Evolutionary conservation across 345 rosid species (phyloP), one percentile per base, ranked within the genome.

Genomic region (Boechera stricta): DNA sequence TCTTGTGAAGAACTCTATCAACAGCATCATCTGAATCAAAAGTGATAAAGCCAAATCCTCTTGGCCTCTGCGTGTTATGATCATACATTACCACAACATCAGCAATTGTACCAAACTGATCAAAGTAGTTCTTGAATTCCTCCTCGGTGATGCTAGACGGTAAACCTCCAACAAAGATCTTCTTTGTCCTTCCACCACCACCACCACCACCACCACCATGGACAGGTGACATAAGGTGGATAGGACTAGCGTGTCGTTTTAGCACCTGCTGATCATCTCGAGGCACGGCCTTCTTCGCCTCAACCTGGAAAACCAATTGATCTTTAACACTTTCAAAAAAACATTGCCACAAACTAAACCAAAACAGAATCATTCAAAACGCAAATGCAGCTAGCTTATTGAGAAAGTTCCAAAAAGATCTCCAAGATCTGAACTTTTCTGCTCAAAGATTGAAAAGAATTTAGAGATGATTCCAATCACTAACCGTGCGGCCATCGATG

Each of bases 71-170:
- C 24, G 98, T 92, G 67, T 90, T 92, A 82, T 94, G 98, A 81
- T 94, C 98, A 78, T 92, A 92, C 98, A 94, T 94, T 41, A 94
- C 97, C 31, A 92, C 97, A 72, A 92, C 97, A 76, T 94, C 98
- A 32, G 87, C 85, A 69, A 90, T 85, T 18, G 71, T 79, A 73
- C 98, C 98, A 67, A 87, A 94, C 79, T 92, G 97, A 81, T 84
- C 96, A 72, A 93, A 93, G 86, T 93, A 91, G 73, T 60, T 84
- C 83, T 86, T 88, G 47, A 93, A 93, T 63, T 90, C 92, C 6
- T 79, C 76, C 61, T 86, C 88, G 0, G 91, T 90, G 56, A 91
- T 88, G 35, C 83, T 85, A 26, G 90, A 84, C 10, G 97, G 89
- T 79, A 93, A 85, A 51, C 98, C 98, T 60, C 98, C 98, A 24